These are phyloP conservation scores for Inonotus hispidus DNA, from an alignment of 1,284 basidiomycete genomes.

Conservation along the genomic window DNA sequence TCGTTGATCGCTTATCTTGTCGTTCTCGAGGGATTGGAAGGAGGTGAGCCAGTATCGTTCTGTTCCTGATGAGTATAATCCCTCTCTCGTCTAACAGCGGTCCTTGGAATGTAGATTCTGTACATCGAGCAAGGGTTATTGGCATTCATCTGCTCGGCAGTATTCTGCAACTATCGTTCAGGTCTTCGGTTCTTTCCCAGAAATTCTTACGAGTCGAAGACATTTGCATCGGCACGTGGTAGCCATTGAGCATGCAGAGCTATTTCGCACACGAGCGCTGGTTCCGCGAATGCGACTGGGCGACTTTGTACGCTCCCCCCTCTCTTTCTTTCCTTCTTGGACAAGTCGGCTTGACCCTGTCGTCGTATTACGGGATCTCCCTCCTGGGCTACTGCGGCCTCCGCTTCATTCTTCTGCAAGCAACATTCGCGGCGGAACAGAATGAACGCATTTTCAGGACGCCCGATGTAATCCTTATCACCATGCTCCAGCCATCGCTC, in stretches of 20 bases:
- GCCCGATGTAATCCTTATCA: too few species aligned
- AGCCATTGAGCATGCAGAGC: too few species aligned
- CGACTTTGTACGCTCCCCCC: too few species aligned
- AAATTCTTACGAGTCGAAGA: constrained; percentile 85
- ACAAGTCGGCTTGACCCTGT: constrained; percentile 54
- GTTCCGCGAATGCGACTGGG: too few species aligned
- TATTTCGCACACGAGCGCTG: too few species aligned
- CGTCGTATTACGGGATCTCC: constrained; percentile 34
- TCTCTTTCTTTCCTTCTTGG: constrained; percentile 38
- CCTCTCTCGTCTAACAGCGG: constrained; percentile 68
- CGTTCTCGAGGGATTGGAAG: too few species aligned
- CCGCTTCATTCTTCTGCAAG: constrained; percentile 47
- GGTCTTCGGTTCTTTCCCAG: constrained; percentile 79
- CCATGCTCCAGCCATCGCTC: too few species aligned
- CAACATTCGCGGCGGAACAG: constrained; percentile 72
- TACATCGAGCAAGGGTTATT: constrained; percentile 85
- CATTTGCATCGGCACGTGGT: constrained; percentile 80
- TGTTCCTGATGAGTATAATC: constrained; percentile 86
- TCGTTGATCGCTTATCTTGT: too few species aligned
- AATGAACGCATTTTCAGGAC: constrained; percentile 77
- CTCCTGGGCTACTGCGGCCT: constrained; percentile 31
- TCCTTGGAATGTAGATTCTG: constrained; percentile 73
- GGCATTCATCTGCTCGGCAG: constrained; percentile 89
- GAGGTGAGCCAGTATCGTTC: too few species aligned
- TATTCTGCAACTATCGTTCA: constrained; percentile 81